Evolutionary conservation across 768 basidiomycete genomes (phyloP).

Genomic region (Wakefieldia striispora): DNA sequence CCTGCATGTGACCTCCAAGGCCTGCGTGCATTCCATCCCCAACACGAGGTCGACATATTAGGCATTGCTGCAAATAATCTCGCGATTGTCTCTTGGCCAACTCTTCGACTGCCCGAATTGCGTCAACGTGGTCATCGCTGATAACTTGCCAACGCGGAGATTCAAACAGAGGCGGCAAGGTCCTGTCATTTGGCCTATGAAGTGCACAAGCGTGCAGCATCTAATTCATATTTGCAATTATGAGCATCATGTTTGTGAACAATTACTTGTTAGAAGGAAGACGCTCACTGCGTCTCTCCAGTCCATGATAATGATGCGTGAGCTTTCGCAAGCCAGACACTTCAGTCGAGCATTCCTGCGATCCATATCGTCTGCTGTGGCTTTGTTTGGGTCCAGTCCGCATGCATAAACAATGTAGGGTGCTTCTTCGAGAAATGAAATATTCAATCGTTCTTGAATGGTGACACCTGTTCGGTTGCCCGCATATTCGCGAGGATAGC

Average conservation of each 20-base stretch:
- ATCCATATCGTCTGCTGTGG: constrained; percentile 12
- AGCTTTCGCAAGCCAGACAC: neutral
- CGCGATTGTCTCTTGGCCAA: neutral
- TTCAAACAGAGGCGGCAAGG: neutral
- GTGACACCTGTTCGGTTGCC: neutral
- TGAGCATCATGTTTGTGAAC: neutral
- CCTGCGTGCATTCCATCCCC: neutral
- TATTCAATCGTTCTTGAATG: neutral
- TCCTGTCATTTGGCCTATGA: neutral
- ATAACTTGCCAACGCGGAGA: neutral
- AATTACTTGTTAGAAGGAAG: too few species aligned
- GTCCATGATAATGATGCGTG: neutral
- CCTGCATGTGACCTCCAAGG: too few species aligned
- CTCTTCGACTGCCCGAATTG: neutral
- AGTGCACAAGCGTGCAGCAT: neutral
- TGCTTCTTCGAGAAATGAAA: neutral
- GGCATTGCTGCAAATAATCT: neutral
- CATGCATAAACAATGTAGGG: constrained; percentile 3
- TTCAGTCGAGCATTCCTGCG: constrained; percentile 1
- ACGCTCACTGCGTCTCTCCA: constrained; percentile 6
- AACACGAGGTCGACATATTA: neutral
- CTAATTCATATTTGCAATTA: neutral
- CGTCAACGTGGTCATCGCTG: neutral
- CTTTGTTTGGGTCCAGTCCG: constrained; percentile 3
- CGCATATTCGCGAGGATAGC: neutral